These are phyloP conservation scores for Odontarrhena argentea DNA, from an alignment of 345 rosid species.

Conservation along the genomic window DNA sequence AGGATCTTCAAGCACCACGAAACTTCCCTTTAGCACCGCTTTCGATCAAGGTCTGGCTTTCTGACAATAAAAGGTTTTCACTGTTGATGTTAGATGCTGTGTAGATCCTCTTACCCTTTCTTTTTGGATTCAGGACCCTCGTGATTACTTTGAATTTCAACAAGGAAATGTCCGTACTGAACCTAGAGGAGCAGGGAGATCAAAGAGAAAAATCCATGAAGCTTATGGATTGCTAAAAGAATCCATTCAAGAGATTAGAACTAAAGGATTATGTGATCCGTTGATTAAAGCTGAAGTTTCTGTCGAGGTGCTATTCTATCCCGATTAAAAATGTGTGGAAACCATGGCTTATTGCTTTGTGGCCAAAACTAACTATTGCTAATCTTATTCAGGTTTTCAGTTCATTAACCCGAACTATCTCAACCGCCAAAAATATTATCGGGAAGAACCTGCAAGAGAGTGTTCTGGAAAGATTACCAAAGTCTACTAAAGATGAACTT, in stretches of 20 bases:
- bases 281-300: conserved; percentile 67
- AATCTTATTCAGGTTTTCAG: conserved; percentile 61
- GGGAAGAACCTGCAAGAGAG: conserved; percentile 83
- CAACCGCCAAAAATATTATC: conserved; percentile 65
- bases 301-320: conserved; percentile 51
- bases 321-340: neutral
- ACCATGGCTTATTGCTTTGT: conserved; percentile 18
- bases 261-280: conserved; percentile 59
- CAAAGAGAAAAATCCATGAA: conserved; percentile 51
- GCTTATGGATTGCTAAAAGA: conserved; percentile 63
- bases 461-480: conserved; percentile 75
- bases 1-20: conserved; percentile 70
- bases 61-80: conserved; percentile 11
- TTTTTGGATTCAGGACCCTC: conserved; percentile 63
- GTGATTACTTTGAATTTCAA: conserved; percentile 92
- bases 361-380: conserved; percentile 4
- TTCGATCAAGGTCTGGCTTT: conserved; percentile 62
- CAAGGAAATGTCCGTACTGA: conserved; percentile 60
- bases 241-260: conserved; percentile 54
- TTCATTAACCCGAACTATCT: conserved; percentile 65
- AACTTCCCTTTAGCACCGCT: conserved; percentile 65
- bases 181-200: conserved; percentile 42
- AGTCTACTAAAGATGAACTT: conserved; percentile 69
- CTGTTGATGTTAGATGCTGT: conserved; percentile 13
- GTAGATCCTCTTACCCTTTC: conserved; percentile 15